Conservation (phyloP, 805 yeast species). For the Komagataella pseudopastoris region DNA sequence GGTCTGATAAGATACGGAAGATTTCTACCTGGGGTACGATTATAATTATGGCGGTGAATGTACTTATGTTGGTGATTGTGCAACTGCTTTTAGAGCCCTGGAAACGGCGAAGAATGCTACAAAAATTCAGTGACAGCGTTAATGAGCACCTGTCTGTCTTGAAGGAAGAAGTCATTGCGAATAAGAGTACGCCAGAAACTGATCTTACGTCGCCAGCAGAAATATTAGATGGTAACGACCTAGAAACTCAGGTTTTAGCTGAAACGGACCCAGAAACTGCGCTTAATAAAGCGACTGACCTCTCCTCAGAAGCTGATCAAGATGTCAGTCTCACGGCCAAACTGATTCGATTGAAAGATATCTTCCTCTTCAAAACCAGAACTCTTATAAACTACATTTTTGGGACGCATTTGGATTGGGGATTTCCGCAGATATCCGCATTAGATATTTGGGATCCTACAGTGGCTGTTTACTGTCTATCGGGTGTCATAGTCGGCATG, state of each 20-base stretch:
- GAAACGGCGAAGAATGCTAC: slow-evolving; percentile 73
- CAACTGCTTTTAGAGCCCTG: slow-evolving; percentile 90
- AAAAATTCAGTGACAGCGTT: slow-evolving; percentile 74
- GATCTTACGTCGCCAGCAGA: not conserved
- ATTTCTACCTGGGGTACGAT: slow-evolving; percentile 97
- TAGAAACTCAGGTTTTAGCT: not conserved
- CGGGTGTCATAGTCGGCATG: not conserved
- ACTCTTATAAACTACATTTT: not conserved
- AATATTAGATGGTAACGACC: not conserved
- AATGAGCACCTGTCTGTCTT: slow-evolving; percentile 28
- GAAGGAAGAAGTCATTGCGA: not conserved
- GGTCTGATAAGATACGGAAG: slow-evolving; percentile 93
- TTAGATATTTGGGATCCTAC: not conserved
- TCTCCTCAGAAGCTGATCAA: not conserved
- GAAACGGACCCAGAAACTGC: not conserved
- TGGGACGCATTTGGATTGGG: not conserved
- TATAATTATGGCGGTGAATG: slow-evolving; percentile 76
- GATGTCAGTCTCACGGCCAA: too few relatives aligned
- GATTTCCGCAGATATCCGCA: not conserved
- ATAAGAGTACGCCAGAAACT: not conserved
- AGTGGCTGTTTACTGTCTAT: not conserved
- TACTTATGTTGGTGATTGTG: slow-evolving; percentile 63
- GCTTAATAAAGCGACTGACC: not conserved
- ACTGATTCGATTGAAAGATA: not conserved
- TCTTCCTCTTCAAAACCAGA: not conserved